phyloP scores from a whole-genome alignment of 2,329 filamentous ascomycete species.

The Fusarium musae region DNA sequence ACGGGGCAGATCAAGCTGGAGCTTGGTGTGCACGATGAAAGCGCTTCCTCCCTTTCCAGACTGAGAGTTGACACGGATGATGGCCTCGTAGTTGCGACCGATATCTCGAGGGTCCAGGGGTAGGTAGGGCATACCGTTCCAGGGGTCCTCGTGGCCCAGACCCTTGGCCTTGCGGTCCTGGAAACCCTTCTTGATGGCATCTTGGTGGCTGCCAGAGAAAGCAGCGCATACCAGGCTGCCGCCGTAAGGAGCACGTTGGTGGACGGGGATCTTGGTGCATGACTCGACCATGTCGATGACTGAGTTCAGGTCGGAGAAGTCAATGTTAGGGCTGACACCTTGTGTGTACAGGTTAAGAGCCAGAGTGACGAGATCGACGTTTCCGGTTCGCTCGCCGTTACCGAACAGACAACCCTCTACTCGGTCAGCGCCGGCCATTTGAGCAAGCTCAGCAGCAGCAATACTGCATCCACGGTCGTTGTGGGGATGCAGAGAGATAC shows the following conservation, averaged over 20 bases:
- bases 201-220: slow-evolving; percentile 92
- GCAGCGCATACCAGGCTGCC: slow-evolving; percentile 90
- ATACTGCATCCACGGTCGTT: slow-evolving; percentile 93
- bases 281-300: slow-evolving; percentile 91
- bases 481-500: slow-evolving; percentile 91
- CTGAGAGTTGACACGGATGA: slow-evolving; percentile 98
- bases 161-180: slow-evolving; percentile 72
- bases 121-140: slow-evolving; percentile 86
- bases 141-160: slow-evolving; percentile 71
- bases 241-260: slow-evolving; percentile 89
- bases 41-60: slow-evolving; percentile 94
- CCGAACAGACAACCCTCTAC: slow-evolving; percentile 93
- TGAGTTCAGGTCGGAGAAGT: slow-evolving; percentile 88
- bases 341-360: slow-evolving; percentile 96
- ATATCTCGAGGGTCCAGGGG: slow-evolving; percentile 94
- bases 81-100: slow-evolving; percentile 95
- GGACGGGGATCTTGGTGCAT: slow-evolving; percentile 94
- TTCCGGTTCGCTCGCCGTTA: slow-evolving; percentile 95
- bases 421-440: slow-evolving; percentile 95
- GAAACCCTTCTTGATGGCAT: slow-evolving; percentile 95
- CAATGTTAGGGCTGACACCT: slow-evolving; percentile 80
- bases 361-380: slow-evolving; percentile 93
- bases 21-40: slow-evolving; percentile 90
- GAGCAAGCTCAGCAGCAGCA: slow-evolving; percentile 89
- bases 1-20: slow-evolving; percentile 91